These are phyloP conservation scores for Metrosideros polymorpha DNA, from an alignment of 441 rosid genomes.

Conservation along the genomic window DNA sequence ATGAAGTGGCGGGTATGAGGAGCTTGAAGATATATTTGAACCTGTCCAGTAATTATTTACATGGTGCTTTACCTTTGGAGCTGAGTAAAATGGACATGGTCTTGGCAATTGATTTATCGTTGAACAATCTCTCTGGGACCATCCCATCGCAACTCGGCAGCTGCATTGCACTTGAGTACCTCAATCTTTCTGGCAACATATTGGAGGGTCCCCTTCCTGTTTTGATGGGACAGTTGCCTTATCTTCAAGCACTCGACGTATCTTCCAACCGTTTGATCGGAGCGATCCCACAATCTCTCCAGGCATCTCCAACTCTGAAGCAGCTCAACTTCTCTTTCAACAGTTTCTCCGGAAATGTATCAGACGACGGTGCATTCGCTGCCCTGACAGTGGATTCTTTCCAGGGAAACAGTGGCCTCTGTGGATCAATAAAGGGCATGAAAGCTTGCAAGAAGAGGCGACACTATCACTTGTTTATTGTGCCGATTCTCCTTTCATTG, in stretches of 20 bases:
- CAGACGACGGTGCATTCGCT: slow-evolving; percentile 37
- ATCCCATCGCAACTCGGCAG: slow-evolving; percentile 48
- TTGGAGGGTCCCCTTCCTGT: slow-evolving; percentile 37
- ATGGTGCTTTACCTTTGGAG: slow-evolving; percentile 42
- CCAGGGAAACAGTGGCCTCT: slow-evolving; percentile 33
- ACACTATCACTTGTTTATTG: slow-evolving; percentile 19
- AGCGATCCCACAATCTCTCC: slow-evolving; percentile 33
- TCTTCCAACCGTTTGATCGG: slow-evolving; percentile 40
- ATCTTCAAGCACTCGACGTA: slow-evolving; percentile 36
- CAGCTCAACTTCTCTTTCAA: slow-evolving; percentile 50
- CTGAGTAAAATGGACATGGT: slow-evolving; percentile 74
- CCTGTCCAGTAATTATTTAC: slow-evolving; percentile 44
- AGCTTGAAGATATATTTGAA: slow-evolving; percentile 55
- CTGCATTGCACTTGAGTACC: slow-evolving; percentile 55
- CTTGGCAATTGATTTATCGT: slow-evolving; percentile 47
- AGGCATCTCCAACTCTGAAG: slow-evolving; percentile 39
- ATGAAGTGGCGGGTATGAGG: slow-evolving; percentile 37
- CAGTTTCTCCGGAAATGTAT: slow-evolving; percentile 32
- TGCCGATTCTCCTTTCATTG: slow-evolving; percentile 39
- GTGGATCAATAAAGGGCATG: slow-evolving; percentile 54
- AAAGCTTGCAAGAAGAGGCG: slow-evolving; percentile 30
- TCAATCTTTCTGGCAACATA: slow-evolving; percentile 42
- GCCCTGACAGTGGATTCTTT: slow-evolving; percentile 35
- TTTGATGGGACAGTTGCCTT: slow-evolving; percentile 48
- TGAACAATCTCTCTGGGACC: slow-evolving; percentile 37